phyloP scores from a whole-genome alignment of 2,329 filamentous ascomycete species.

The Alternaria ventricosa region DNA sequence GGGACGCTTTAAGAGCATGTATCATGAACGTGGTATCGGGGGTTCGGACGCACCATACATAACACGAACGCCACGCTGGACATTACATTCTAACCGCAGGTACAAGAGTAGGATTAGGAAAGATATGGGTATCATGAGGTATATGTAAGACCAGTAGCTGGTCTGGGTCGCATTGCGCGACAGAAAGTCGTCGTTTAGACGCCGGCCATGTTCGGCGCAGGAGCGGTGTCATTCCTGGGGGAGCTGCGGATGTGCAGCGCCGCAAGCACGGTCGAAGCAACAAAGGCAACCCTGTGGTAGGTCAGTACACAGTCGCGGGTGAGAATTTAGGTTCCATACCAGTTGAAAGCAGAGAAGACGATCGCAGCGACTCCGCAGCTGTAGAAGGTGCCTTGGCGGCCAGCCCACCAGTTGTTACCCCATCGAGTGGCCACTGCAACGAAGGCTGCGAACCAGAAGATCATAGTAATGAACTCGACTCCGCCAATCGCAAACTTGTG shows the following conservation, averaged over 20 bases:
- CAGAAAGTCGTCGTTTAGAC: conserved; percentile 31
- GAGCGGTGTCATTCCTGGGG: conserved; percentile 37
- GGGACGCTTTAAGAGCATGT: neutral
- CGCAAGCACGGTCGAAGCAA: conserved; percentile 58
- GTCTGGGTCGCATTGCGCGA: neutral
- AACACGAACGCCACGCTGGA: conserved; percentile 8
- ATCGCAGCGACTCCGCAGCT: conserved; percentile 67
- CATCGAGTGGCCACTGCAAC: conserved; percentile 75
- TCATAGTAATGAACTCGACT: conserved; percentile 74
- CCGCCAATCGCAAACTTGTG: conserved; percentile 72
- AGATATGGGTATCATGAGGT: conserved; percentile 8
- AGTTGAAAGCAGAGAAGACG: conserved; percentile 73
- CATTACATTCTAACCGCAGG: conserved; percentile 2
- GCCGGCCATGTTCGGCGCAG: conserved; percentile 48
- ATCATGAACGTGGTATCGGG: neutral
- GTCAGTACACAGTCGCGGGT: conserved; percentile 13
- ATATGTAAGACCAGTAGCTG: neutral
- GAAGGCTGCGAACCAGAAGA: conserved; percentile 92
- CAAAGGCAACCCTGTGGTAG: conserved; percentile 57
- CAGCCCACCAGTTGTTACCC: conserved; percentile 61
- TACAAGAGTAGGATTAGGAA: neutral
- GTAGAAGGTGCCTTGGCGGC: conserved; percentile 58
- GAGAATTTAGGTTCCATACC: conserved; percentile 47
- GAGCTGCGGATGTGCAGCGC: conserved; percentile 56
- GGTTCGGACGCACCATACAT: neutral